Evolutionary conservation across 163 green algal species (phyloP).

Genomic region (Smithsoniella earleae): DNA sequence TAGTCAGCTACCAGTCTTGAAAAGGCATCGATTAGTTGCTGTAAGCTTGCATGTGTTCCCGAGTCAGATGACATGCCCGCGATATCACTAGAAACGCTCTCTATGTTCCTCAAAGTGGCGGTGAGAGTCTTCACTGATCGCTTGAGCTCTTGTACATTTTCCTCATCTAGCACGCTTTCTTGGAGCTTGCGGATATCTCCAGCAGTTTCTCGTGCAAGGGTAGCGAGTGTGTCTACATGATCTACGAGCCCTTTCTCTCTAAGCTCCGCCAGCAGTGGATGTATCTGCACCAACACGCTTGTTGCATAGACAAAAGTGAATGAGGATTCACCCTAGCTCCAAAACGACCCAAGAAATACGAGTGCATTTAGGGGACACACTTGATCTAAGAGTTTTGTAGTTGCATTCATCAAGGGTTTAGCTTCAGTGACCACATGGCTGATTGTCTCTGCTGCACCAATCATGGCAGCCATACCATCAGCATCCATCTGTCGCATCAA

Average conservation of each 20-base stretch:
- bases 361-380: constrained; percentile 31
- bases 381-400: constrained; percentile 55
- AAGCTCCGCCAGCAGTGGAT: constrained; percentile 4
- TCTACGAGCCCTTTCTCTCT: constrained; percentile 9
- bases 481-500: constrained; percentile 75
- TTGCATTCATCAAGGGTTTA: constrained; percentile 50
- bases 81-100: constrained; percentile 4
- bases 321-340: background rate
- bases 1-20: constrained; percentile 14
- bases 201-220: background rate
- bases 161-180: constrained; percentile 1
- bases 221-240: constrained; percentile 26
- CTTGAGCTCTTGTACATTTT: constrained; percentile 15
- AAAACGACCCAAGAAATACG: background rate
- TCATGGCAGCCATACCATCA: constrained; percentile 74
- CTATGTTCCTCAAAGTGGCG: background rate
- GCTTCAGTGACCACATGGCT: constrained; percentile 53
- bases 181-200: constrained; percentile 19
- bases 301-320: background rate
- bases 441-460: constrained; percentile 69
- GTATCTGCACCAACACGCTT: background rate
- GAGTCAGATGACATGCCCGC: constrained; percentile 15
- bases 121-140: background rate
- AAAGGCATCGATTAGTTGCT: constrained; percentile 22
- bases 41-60: background rate